Conservation (phyloP, 2,329 filamentous ascomycete genomes). For the Diplodia sapinea region DNA sequence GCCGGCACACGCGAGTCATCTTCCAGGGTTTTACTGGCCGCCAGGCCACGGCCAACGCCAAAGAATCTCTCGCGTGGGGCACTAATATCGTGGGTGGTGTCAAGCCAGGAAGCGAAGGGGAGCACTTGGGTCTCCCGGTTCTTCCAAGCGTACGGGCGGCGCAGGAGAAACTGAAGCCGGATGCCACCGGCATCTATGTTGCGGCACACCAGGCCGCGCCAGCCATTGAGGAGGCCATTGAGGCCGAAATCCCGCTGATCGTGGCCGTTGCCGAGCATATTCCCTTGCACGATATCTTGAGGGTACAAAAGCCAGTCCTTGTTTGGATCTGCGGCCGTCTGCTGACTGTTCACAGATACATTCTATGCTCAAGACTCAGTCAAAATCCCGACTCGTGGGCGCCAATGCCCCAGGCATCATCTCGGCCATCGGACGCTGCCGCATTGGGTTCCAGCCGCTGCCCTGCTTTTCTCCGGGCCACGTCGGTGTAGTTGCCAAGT, state of each 20-base stretch:
- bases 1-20: conserved; percentile 68
- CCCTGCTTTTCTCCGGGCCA: conserved; percentile 72
- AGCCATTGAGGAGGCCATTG: conserved; percentile 80
- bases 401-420: conserved; percentile 85
- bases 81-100: conserved; percentile 82
- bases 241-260: conserved; percentile 77
- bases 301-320: conserved; percentile 56
- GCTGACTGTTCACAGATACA: conserved; percentile 59
- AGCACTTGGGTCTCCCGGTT: conserved; percentile 75
- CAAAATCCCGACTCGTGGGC: conserved; percentile 73
- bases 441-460: conserved; percentile 78
- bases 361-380: conserved; percentile 73
- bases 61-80: conserved; percentile 77
- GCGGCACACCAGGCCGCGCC: conserved; percentile 73
- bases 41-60: conserved; percentile 75
- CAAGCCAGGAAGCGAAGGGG: conserved; percentile 68
- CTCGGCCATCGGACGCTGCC: conserved; percentile 71
- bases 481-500: conserved; percentile 79
- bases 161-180: conserved; percentile 71
- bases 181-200: conserved; percentile 81
- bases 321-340: neutral
- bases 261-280: conserved; percentile 83
- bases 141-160: conserved; percentile 72
- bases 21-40: conserved; percentile 75
- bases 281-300: conserved; percentile 76